phyloP scores from a whole-genome alignment of 1,284 basidiomycete genomes.

The Rhodotorula sp. region DNA sequence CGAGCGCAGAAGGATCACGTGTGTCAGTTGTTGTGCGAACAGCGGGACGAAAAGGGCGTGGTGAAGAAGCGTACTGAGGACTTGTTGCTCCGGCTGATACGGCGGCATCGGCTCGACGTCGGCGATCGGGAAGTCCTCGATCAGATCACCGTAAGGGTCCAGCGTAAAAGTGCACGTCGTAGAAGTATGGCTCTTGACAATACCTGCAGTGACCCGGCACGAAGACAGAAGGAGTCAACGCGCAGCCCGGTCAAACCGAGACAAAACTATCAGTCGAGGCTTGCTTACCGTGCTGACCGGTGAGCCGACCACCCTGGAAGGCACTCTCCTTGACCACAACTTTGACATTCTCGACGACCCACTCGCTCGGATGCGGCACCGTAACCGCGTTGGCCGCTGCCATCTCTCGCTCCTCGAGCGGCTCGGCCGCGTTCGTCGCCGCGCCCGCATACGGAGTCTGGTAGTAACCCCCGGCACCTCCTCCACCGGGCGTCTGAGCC shows the following conservation, averaged over 20 bases:
- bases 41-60: background rate
- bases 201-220: constrained; percentile 6
- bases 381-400: background rate
- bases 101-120: constrained; percentile 33
- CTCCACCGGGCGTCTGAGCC: constrained; percentile 48
- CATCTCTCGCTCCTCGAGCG: constrained; percentile 28
- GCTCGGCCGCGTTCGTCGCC: constrained; percentile 37
- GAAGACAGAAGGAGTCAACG: background rate
- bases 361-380: constrained; percentile 24
- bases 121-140: constrained; percentile 26
- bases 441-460: constrained; percentile 41
- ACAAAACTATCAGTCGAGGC: background rate
- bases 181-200: constrained; percentile 14
- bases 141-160: constrained; percentile 29
- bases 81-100: constrained; percentile 31
- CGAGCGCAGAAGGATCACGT: background rate
- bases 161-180: constrained; percentile 24
- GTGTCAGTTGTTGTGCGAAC: background rate
- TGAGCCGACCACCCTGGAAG: constrained; percentile 27
- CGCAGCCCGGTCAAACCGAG: background rate
- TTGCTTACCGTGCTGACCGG: constrained; percentile 34
- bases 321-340: constrained; percentile 19
- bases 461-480: constrained; percentile 23
- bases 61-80: constrained; percentile 19
- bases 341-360: constrained; percentile 20